Evolutionary conservation across 2,329 filamentous ascomycete species (phyloP).

Genomic region (Elsinoe arachidis): DNA sequence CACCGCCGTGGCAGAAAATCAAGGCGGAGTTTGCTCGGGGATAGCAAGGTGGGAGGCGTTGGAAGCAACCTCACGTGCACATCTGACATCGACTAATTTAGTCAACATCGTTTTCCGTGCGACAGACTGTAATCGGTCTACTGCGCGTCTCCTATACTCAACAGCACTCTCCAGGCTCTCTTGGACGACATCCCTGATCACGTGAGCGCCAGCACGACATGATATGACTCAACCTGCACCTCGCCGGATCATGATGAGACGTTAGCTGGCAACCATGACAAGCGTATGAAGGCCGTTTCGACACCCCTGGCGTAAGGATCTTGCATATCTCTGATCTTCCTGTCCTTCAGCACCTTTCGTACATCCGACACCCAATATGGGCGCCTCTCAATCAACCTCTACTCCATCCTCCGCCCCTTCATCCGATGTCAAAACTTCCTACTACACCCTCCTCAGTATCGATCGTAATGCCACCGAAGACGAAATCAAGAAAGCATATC

Average conservation of each 20-base stretch:
- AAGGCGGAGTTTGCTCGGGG: constrained; percentile 1
- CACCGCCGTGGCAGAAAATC: constrained; percentile 3
- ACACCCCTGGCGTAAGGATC: not conserved
- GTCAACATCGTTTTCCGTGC: no score
- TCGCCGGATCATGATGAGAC: not conserved
- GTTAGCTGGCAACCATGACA: not conserved
- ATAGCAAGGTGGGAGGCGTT: not conserved
- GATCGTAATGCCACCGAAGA: constrained; percentile 67
- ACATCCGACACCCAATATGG: constrained; percentile 28
- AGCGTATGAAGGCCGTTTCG: not conserved
- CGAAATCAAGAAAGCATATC: constrained; percentile 93
- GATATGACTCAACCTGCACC: not conserved
- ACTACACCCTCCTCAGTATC: constrained; percentile 76
- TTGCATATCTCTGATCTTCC: not conserved
- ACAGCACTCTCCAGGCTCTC: not conserved
- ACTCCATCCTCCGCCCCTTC: constrained; percentile 20
- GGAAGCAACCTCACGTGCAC: not conserved
- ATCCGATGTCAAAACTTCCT: constrained; percentile 57
- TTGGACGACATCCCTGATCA: no score
- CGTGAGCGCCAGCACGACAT: no score
- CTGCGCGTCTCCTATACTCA: no score
- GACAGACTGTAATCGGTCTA: no score
- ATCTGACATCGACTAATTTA: not conserved
- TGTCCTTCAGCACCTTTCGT: not conserved
- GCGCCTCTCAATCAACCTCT: constrained; percentile 37